phyloP scores from a whole-genome alignment of 768 basidiomycete genomes.

The Vararia minispora region DNA sequence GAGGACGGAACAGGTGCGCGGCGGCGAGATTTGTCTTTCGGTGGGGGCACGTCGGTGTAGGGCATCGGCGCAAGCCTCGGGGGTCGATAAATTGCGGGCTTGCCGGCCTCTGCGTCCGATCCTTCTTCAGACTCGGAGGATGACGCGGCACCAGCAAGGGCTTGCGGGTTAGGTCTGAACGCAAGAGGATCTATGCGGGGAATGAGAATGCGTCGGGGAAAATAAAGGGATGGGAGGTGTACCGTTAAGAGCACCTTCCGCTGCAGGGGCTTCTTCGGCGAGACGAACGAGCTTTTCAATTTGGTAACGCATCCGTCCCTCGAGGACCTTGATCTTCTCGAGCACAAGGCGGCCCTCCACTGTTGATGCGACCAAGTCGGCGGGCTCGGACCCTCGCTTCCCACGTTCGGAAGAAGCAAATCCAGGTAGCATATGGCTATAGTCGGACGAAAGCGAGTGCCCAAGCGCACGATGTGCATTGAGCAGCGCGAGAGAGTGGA shows the following conservation, averaged over 20 bases:
- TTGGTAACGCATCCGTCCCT: conserved; percentile 86
- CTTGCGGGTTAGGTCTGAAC: conserved; percentile 84
- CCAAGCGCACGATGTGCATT: conserved; percentile 61
- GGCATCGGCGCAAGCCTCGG: conserved; percentile 86
- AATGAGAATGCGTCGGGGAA: not conserved
- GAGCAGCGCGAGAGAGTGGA: conserved; percentile 73
- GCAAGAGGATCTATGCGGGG: conserved; percentile 65
- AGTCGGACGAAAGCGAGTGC: conserved; percentile 42
- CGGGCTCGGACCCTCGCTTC: conserved; percentile 44
- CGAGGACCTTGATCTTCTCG: conserved; percentile 80
- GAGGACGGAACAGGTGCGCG: conserved; percentile 53
- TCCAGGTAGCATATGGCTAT: conserved; percentile 33
- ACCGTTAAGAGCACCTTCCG: conserved; percentile 49
- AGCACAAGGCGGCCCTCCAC: conserved; percentile 73
- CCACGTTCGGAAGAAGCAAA: conserved; percentile 45
- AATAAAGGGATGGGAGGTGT: conserved; percentile 11
- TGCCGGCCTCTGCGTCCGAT: conserved; percentile 13
- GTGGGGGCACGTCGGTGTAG: conserved; percentile 50
- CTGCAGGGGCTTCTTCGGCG: conserved; percentile 45
- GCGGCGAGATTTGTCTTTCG: conserved; percentile 37
- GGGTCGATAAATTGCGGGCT: conserved; percentile 57
- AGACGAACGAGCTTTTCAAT: conserved; percentile 86
- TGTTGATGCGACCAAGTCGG: conserved; percentile 72
- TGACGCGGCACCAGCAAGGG: conserved; percentile 38
- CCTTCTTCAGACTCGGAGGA: conserved; percentile 24